These are phyloP conservation scores for Cladophialophora bantiana DNA, from an alignment of 2,329 filamentous ascomycete genomes.

Conservation along the genomic window DNA sequence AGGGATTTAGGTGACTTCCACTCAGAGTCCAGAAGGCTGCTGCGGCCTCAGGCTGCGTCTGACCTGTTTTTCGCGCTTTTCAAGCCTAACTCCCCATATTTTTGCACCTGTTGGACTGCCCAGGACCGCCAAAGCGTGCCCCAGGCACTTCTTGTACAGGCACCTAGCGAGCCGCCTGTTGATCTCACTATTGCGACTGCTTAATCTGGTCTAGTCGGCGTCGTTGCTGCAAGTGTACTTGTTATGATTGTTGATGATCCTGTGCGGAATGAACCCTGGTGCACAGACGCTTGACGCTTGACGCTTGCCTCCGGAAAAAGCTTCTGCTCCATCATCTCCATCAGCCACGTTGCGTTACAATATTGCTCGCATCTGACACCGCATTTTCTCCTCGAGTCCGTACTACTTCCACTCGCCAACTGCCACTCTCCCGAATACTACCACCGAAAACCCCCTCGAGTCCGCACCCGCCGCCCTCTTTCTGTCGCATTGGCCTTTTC, in stretches of 20 bases:
- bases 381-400: conserved; percentile 19
- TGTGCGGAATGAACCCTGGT: not conserved
- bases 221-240: not conserved
- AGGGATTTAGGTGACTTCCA: conserved; percentile 1
- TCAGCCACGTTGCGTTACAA: conserved; percentile 24
- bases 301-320: not conserved
- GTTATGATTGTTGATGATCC: not conserved
- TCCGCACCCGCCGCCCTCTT: conserved; percentile 1
- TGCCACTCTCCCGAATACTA: conserved; percentile 9
- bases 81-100: too few relatives aligned
- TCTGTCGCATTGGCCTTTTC: conserved; percentile 14
- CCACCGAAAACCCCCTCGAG: not conserved
- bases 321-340: conserved; percentile 7
- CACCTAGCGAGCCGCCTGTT: not conserved
- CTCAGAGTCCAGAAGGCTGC: not conserved
- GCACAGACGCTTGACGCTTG: conserved; percentile 3
- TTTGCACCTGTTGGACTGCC: too few relatives aligned
- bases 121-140: too few relatives aligned
- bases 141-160: too few relatives aligned
- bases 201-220: not conserved
- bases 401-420: conserved; percentile 9
- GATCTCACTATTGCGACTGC: conserved; percentile 7
- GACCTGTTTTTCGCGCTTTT: not conserved
- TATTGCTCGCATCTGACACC: conserved; percentile 27
- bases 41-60: not conserved